Evolutionary conservation across 1,284 basidiomycete genomes (phyloP).

Genomic region (Ustilago xerochloae): DNA sequence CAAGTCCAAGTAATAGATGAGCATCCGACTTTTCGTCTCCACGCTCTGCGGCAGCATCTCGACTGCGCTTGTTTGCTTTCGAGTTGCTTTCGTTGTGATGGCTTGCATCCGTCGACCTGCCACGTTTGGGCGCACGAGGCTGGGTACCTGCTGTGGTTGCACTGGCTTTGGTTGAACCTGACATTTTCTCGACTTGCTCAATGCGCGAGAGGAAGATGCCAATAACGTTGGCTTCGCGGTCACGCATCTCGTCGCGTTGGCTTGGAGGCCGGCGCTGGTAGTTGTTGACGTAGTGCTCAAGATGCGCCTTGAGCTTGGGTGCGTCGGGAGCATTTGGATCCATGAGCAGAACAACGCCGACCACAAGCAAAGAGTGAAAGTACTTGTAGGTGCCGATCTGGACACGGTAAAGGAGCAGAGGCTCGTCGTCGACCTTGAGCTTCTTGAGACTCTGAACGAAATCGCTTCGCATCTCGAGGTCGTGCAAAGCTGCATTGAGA

Average conservation of each 20-base stretch:
- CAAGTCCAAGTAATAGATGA: conserved; percentile 37
- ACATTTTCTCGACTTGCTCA: conserved; percentile 42
- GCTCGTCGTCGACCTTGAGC: conserved; percentile 17
- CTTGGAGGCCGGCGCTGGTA: conserved; percentile 15
- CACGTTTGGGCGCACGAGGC: conserved; percentile 16
- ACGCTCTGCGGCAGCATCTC: conserved; percentile 8
- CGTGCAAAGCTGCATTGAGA: conserved; percentile 55
- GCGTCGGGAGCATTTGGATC: conserved; percentile 50
- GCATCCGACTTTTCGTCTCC: conserved; percentile 39
- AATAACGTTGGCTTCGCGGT: conserved; percentile 54
- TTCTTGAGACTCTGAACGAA: conserved; percentile 37
- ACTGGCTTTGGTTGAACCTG: background rate
- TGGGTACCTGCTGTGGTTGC: background rate
- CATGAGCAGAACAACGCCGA: conserved; percentile 57
- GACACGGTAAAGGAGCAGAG: conserved; percentile 37
- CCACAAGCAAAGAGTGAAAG: conserved; percentile 59
- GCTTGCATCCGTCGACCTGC: conserved; percentile 23
- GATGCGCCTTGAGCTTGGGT: conserved; percentile 43
- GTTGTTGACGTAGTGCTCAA: conserved; percentile 42
- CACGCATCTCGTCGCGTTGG: conserved; percentile 55
- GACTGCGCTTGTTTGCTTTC: conserved; percentile 21
- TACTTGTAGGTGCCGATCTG: conserved; percentile 60
- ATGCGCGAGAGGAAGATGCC: conserved; percentile 49
- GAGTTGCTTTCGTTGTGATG: conserved; percentile 7
- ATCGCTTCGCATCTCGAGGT: conserved; percentile 54